Base-by-base conservation (phyloP, 2,329 filamentous ascomycete genomes). In the Cercospora brassicicola region DNA sequence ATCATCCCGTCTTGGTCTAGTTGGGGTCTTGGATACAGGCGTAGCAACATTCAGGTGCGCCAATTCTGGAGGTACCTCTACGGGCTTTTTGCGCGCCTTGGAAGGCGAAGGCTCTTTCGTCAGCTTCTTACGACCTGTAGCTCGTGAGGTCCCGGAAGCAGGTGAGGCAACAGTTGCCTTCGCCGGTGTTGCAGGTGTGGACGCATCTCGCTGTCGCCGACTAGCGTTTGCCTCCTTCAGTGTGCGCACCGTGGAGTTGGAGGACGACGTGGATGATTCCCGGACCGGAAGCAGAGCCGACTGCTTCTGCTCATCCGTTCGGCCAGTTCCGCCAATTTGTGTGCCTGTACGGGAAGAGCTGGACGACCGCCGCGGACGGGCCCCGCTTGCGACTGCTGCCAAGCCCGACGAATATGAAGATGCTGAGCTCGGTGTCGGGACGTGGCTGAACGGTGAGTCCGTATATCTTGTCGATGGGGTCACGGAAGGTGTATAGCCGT, bases 401-500 rank as follows among this genome's bases (percentile, higher is more conserved):
- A 90, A 78, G 2, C 87, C 85, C 3, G 91, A 90, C 15, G 90
- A 93, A 73, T 90, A 89, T 1, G 91, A 93, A 7, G 89, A 90
- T 70, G 91, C 89, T 9, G 91, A 93, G 4, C 90, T 93, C 6
- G 91, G 91, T 2, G 91, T 93, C 0, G 91, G 93, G 67, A 91
- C 90, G 70, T 91, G 86, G 76, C 91, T 93, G 78, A 92, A 93
- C 4, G 90, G 88, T 1, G 91, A 93, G 65, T 88, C 91, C 1
- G 90, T 92, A 74, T 91, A 93, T 69, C 89, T 84, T 1, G 91
- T 93, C 3, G 91, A 93, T 42, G 91, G 90, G 67, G 90, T 93
- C 26, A 84, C 87, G 69, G 90, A 92, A 63, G 89, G 84, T 2
- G 84, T 86, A 78, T 90, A 88, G 15, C 56, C 59, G 15, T 69